These are phyloP conservation scores for Pelagophyceae sp. DNA, from an alignment of 352 stramenopile genomes.

Conservation along the genomic window DNA sequence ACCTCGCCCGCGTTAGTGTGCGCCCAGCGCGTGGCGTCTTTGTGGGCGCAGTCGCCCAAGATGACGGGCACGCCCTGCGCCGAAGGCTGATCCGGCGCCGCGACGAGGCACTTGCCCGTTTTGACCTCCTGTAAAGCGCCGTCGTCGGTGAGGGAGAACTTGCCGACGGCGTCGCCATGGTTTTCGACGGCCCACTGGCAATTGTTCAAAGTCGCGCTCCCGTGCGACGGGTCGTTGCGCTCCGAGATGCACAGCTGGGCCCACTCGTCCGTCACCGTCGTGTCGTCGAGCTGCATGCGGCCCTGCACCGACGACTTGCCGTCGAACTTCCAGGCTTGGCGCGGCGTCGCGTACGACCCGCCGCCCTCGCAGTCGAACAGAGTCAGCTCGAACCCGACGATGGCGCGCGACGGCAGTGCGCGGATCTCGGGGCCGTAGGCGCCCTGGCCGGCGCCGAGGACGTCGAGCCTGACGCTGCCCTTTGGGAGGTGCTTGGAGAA, in stretches of 20 bases:
- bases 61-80: neutral
- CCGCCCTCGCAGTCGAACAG: conserved; percentile 53
- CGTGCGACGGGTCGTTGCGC: conserved; percentile 34
- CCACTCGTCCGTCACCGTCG: conserved; percentile 47
- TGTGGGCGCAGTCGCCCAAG: neutral
- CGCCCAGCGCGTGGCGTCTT: too few species aligned
- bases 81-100: neutral
- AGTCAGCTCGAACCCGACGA: conserved; percentile 49
- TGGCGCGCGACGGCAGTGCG: conserved; percentile 21
- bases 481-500: neutral
- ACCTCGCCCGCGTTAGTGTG: too few species aligned
- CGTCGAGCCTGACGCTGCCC: neutral
- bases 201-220: conserved; percentile 37
- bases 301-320: conserved; percentile 34
- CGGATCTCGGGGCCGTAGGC: neutral
- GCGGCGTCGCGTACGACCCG: conserved; percentile 17
- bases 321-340: conserved; percentile 46
- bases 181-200: conserved; percentile 28
- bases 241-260: conserved; percentile 43
- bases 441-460: neutral
- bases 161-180: neutral
- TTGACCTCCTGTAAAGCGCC: neutral
- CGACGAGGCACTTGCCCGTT: neutral
- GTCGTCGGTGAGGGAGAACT: neutral
- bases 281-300: conserved; percentile 43